These are phyloP conservation scores for Colletotrichum endophyticum DNA, from an alignment of 2,329 filamentous ascomycete genomes.

Conservation along the genomic window DNA sequence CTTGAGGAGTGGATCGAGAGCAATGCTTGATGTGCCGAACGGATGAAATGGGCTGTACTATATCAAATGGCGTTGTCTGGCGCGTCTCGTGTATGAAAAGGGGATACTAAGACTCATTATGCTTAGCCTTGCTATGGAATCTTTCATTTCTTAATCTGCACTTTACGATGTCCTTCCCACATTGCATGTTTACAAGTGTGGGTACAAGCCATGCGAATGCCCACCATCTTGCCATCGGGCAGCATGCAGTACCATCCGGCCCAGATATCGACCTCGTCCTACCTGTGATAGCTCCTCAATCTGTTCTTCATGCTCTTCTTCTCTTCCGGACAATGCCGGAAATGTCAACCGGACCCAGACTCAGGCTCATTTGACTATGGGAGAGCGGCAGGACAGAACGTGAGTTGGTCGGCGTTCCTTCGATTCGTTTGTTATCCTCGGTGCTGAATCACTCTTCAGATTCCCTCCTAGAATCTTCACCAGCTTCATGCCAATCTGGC, in stretches of 20 bases:
- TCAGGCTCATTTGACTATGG: background rate
- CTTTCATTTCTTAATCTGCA: background rate
- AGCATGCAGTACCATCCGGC: background rate
- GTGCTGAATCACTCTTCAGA: background rate
- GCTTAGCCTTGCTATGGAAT: rapidly evolving
- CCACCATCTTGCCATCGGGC: background rate
- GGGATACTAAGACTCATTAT: background rate
- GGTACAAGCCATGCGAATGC: background rate
- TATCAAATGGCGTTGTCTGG: background rate
- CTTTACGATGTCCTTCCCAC: background rate
- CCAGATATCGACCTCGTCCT: background rate
- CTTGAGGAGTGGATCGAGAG: slow-evolving; percentile 62
- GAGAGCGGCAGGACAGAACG: background rate
- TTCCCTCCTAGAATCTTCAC: background rate
- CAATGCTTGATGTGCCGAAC: slow-evolving; percentile 30
- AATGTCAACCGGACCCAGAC: background rate
- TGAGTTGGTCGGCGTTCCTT: background rate
- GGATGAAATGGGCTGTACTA: background rate
- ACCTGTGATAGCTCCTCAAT: background rate
- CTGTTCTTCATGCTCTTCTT: background rate
- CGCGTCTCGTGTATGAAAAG: background rate
- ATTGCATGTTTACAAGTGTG: background rate
- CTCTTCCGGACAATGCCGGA: background rate
- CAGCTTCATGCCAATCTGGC: background rate
- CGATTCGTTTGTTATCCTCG: background rate